Evolutionary conservation across 2,329 filamentous ascomycete species (phyloP).

Genomic region (Ilyonectria destructans): DNA sequence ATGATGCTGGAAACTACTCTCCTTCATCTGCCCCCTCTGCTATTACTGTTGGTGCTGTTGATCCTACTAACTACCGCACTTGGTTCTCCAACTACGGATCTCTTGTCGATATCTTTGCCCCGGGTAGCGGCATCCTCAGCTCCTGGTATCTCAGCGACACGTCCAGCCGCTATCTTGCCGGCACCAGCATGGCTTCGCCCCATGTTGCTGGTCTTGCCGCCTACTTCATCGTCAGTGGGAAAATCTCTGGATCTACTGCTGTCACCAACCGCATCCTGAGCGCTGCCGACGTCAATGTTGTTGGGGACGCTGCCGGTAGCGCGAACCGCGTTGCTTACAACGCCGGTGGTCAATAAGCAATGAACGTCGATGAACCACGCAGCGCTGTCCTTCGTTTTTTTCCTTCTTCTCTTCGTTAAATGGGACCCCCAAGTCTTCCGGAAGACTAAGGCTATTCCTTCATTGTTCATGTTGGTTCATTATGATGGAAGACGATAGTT

Average conservation of each 20-base stretch:
- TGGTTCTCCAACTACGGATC: conserved; percentile 26
- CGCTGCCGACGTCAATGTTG: not conserved
- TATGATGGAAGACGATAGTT: too few species aligned
- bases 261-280: conserved; percentile 27
- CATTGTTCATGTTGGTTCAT: too few species aligned
- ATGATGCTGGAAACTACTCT: too few species aligned
- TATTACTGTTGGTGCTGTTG: conserved; percentile 19
- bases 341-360: too few species aligned
- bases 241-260: conserved; percentile 1
- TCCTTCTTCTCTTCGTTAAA: too few species aligned
- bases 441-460: too few species aligned
- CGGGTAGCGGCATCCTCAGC: conserved; percentile 17
- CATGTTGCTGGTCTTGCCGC: conserved; percentile 76
- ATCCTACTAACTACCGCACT: not conserved
- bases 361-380: too few species aligned
- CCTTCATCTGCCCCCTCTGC: conserved; percentile 24
- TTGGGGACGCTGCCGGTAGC: conserved; percentile 6
- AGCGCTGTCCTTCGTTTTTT: too few species aligned
- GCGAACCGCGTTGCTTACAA: conserved; percentile 26
- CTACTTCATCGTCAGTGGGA: conserved; percentile 65
- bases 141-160: not conserved
- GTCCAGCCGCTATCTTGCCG: conserved; percentile 10
- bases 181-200: conserved; percentile 62
- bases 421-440: too few species aligned
- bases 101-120: conserved; percentile 25